Evolutionary conservation across 2,329 filamentous ascomycete species (phyloP).

Genomic region (Colletotrichum sp.): DNA sequence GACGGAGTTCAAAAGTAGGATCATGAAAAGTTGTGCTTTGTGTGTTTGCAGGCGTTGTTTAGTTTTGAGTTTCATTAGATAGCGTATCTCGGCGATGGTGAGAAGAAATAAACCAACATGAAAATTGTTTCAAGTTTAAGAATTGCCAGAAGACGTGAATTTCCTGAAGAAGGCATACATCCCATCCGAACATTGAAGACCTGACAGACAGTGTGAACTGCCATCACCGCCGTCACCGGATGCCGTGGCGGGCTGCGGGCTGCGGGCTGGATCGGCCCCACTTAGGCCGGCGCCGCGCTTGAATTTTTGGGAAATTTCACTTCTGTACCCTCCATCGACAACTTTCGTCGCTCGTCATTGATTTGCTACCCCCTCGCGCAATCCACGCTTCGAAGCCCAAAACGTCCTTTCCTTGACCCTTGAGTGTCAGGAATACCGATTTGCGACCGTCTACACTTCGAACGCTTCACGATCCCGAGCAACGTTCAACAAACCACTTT

Average conservation of each 20-base stretch:
- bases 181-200: not conserved
- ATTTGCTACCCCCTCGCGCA: not conserved
- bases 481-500: not conserved
- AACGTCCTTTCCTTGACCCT: not conserved
- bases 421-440: not conserved
- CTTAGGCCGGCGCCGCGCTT: not conserved
- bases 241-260: not conserved
- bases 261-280: not conserved
- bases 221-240: not conserved
- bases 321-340: not conserved
- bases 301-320: slow-evolving; percentile 8
- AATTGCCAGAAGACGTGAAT: not conserved
- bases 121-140: not conserved
- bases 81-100: not conserved
- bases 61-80: not conserved
- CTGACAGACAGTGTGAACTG: not conserved
- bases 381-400: not conserved
- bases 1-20: slow-evolving; percentile 13
- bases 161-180: not conserved
- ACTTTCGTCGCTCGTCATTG: not conserved
- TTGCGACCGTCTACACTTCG: not conserved
- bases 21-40: not conserved
- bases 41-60: not conserved
- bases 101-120: not conserved
- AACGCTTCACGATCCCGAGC: not conserved